phyloP scores from a whole-genome alignment of 768 basidiomycete genomes.

The Paxillus rubicundulus region DNA sequence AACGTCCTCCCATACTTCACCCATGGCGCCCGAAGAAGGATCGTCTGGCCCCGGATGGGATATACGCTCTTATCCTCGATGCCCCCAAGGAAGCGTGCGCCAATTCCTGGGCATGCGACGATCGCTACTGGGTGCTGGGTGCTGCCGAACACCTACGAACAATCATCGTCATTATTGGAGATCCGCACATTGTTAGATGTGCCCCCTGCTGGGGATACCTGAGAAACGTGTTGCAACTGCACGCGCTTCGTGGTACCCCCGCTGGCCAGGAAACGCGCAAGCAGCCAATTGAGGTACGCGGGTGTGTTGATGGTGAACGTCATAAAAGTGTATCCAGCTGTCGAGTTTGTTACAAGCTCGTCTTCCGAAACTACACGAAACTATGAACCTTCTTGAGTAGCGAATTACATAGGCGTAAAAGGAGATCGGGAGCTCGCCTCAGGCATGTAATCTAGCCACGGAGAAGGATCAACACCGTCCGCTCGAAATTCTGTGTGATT shows the following conservation, averaged over 20 bases:
- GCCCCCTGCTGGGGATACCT: constrained; percentile 36
- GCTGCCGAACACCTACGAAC: constrained; percentile 13
- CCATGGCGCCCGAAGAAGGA: constrained; percentile 49
- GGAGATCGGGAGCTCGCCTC: constrained; percentile 35
- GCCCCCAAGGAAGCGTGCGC: constrained; percentile 49
- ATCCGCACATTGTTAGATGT: too few species aligned
- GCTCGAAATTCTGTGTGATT: constrained; percentile 60
- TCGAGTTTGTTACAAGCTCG: constrained; percentile 41
- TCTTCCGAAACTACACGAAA: constrained; percentile 37
- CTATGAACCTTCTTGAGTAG: constrained; percentile 13
- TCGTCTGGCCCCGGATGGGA: constrained; percentile 47
- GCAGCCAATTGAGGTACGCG: constrained; percentile 61
- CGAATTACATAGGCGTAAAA: background rate
- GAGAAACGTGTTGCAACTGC: constrained; percentile 63
- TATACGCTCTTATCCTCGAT: constrained; percentile 49
- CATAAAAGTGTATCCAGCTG: constrained; percentile 55
- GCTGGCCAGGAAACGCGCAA: constrained; percentile 50
- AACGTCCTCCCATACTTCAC: constrained; percentile 37
- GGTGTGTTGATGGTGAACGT: constrained; percentile 70
- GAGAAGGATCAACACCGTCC: constrained; percentile 31
- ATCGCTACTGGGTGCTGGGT: constrained; percentile 39
- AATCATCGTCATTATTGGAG: background rate
- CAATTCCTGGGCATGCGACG: constrained; percentile 69
- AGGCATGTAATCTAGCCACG: constrained; percentile 51
- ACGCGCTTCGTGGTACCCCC: constrained; percentile 65